Conservation (phyloP, 345 rosid genomes). For the Gossypium turneri region DNA sequence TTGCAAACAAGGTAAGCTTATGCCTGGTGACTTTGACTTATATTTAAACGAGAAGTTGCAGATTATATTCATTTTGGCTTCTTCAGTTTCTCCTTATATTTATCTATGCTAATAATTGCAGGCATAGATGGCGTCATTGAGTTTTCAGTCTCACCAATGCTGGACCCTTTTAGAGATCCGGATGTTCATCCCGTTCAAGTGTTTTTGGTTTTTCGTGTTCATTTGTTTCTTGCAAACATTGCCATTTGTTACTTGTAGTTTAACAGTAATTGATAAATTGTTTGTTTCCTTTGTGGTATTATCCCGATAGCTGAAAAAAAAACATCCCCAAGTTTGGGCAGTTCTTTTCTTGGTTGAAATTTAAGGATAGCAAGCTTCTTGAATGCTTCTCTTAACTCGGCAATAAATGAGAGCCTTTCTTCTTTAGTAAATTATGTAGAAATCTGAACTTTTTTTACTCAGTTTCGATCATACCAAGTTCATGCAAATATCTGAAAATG, state of each 20-base stretch:
- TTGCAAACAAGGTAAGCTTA: constrained; percentile 70
- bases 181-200: constrained; percentile 5
- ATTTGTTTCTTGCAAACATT: constrained; percentile 24
- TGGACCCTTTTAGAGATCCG: constrained; percentile 14
- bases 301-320: constrained; percentile 12
- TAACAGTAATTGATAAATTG: constrained; percentile 29
- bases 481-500: neutral
- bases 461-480: neutral
- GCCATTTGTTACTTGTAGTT: constrained; percentile 32
- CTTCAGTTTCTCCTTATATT: neutral
- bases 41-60: neutral
- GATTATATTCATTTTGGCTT: neutral
- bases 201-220: constrained; percentile 8
- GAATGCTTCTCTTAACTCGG: neutral
- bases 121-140: constrained; percentile 33
- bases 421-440: neutral
- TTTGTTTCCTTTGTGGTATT: constrained; percentile 12
- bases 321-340: neutral
- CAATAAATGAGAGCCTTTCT: neutral
- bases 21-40: neutral
- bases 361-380: neutral
- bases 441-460: neutral
- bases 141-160: constrained; percentile 14
- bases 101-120: constrained; percentile 22
- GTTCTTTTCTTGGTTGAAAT: neutral